Conservation (phyloP, 2,329 filamentous ascomycete genomes). For the Pseudopithomyces maydicus region DNA sequence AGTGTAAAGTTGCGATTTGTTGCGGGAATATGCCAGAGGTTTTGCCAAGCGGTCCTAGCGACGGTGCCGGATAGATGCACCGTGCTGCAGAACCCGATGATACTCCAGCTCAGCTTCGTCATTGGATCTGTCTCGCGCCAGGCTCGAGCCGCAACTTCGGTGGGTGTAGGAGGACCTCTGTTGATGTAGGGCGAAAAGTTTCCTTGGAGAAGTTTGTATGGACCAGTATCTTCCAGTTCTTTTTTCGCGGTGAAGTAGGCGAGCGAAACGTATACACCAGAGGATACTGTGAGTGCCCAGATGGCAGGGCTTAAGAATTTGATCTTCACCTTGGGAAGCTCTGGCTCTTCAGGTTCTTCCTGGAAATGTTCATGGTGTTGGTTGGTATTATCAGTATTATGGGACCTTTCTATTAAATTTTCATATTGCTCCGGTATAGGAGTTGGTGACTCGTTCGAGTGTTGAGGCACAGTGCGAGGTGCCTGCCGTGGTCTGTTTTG, state of each 20-base stretch:
- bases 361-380: not conserved
- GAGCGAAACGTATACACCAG: conserved; percentile 33
- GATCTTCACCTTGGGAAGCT: conserved; percentile 22
- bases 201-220: conserved; percentile 6
- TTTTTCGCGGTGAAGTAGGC: conserved; percentile 35
- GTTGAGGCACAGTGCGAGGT: not conserved
- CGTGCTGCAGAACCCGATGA: conserved; percentile 34
- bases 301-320: conserved; percentile 35
- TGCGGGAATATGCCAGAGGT: conserved; percentile 38
- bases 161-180: conserved; percentile 26
- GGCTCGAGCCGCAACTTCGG: conserved; percentile 28
- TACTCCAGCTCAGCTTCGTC: conserved; percentile 30
- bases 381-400: not conserved
- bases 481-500: not conserved
- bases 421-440: not conserved
- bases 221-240: conserved; percentile 19
- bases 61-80: conserved; percentile 34
- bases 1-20: conserved; percentile 35
- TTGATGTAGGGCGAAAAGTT: not conserved
- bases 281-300: conserved; percentile 32
- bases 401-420: not conserved
- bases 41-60: conserved; percentile 26
- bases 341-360: not conserved
- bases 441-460: not conserved
- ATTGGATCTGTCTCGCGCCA: conserved; percentile 34